These are phyloP conservation scores for Aspergillus campestris DNA, from an alignment of 495 filamentous ascomycete species.

Conservation along the genomic window DNA sequence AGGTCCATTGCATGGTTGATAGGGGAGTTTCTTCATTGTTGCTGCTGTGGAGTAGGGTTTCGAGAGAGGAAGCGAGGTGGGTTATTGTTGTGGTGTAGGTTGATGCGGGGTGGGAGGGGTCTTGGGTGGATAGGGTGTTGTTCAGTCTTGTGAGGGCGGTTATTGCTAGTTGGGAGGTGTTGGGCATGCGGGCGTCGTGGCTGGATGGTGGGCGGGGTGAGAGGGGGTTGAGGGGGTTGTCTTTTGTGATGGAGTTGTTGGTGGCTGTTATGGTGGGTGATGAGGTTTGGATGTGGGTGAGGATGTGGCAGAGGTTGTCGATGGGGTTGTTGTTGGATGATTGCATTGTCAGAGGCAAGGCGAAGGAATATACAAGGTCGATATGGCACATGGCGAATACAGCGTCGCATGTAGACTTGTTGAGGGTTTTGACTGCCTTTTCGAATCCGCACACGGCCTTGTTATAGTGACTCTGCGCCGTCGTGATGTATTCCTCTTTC, in stretches of 20 bases:
- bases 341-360: constrained; percentile 21
- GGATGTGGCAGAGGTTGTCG: constrained; percentile 36
- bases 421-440: constrained; percentile 17
- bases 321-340: constrained; percentile 14
- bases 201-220: too few relatives aligned
- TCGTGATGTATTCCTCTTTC: constrained; percentile 19
- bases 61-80: constrained; percentile 20
- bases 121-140: constrained; percentile 13
- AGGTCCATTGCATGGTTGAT: constrained; percentile 41
- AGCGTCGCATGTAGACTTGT: constrained; percentile 32
- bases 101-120: constrained; percentile 22
- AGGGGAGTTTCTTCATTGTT: constrained; percentile 19
- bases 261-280: too few relatives aligned
- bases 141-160: constrained; percentile 24
- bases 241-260: too few relatives aligned
- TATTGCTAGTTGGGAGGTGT: constrained; percentile 30
- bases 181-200: constrained; percentile 18
- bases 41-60: constrained; percentile 24
- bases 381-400: constrained; percentile 39
- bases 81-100: constrained; percentile 23
- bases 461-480: constrained; percentile 29
- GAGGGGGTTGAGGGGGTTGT: too few relatives aligned
- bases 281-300: constrained; percentile 3
- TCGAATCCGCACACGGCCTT: constrained; percentile 27
- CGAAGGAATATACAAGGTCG: constrained; percentile 39